A percentile compares a stretch with the other conserved stretches of the same genome.
These are phyloP conservation scores for Beauveria bassiana DNA, from an alignment of 2,329 filamentous ascomycete species.

Conservation along the genomic window DNA sequence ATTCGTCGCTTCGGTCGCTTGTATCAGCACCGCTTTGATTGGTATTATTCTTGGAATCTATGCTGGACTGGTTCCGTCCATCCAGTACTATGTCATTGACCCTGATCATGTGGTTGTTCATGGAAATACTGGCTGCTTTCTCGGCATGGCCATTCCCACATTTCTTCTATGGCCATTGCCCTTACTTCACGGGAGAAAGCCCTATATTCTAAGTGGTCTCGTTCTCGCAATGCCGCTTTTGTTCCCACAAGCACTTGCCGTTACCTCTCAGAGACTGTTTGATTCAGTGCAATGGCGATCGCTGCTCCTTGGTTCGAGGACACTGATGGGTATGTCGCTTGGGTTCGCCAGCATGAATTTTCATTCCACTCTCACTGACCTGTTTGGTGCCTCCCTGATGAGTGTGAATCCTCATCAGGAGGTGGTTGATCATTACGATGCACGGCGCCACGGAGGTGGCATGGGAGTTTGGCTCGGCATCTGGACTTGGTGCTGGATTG, in stretches of 20 bases:
- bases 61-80: slow-evolving; percentile 68
- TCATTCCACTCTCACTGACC: slow-evolving; percentile 60
- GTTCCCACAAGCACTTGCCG: slow-evolving; percentile 65
- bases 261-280: slow-evolving; percentile 49
- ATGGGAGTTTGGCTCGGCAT: slow-evolving; percentile 73
- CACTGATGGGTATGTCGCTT: slow-evolving; percentile 58
- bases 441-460: slow-evolving; percentile 66
- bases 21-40: slow-evolving; percentile 63
- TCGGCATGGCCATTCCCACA: slow-evolving; percentile 62
- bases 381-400: slow-evolving; percentile 71
- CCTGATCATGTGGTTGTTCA: slow-evolving; percentile 59
- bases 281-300: slow-evolving; percentile 48
- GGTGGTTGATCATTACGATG: slow-evolving; percentile 57
- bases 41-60: slow-evolving; percentile 69
- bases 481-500: slow-evolving; percentile 72
- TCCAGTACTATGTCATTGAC: slow-evolving; percentile 70
- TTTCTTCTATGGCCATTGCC: slow-evolving; percentile 68
- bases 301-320: slow-evolving; percentile 55
- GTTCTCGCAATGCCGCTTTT: slow-evolving; percentile 63
- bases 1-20: slow-evolving; percentile 60
- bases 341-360: slow-evolving; percentile 76
- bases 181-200: slow-evolving; percentile 67
- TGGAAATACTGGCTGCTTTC: slow-evolving; percentile 66
- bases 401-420: slow-evolving; percentile 66
- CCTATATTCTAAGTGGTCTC: slow-evolving; percentile 64